Conservation (phyloP, 2,329 filamentous ascomycete genomes). For the Alternaria postmessia region DNA sequence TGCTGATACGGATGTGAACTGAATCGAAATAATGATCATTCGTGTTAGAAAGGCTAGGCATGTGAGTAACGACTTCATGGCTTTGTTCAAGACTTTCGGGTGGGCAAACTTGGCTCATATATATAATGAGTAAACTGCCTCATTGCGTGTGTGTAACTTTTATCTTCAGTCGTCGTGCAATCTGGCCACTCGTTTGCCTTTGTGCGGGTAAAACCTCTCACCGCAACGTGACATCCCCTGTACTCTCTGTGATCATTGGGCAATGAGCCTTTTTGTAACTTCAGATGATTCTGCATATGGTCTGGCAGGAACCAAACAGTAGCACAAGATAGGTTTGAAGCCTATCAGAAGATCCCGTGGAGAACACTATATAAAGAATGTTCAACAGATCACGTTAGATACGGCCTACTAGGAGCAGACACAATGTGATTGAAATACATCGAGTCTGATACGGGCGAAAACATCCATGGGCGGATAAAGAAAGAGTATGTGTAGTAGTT, state of each 20-base stretch:
- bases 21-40: background rate
- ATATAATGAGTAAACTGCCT: background rate
- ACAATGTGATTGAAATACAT: background rate
- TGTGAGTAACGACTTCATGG: background rate
- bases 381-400: background rate
- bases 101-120: background rate
- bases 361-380: background rate
- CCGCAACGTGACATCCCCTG: no score
- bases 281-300: background rate
- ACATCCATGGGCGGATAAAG: background rate
- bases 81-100: background rate
- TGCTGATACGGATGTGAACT: background rate
- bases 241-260: no score
- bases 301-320: no score
- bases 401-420: background rate
- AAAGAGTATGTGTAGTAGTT: background rate
- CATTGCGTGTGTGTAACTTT: background rate
- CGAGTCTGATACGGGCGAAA: background rate
- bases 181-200: background rate
- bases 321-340: no score
- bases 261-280: background rate
- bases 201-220: background rate
- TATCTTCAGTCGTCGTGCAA: background rate
- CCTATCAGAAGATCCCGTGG: background rate
- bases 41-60: background rate